Conservation (phyloP, 805 yeast genomes). For the Ogataea thermomethanolica region DNA sequence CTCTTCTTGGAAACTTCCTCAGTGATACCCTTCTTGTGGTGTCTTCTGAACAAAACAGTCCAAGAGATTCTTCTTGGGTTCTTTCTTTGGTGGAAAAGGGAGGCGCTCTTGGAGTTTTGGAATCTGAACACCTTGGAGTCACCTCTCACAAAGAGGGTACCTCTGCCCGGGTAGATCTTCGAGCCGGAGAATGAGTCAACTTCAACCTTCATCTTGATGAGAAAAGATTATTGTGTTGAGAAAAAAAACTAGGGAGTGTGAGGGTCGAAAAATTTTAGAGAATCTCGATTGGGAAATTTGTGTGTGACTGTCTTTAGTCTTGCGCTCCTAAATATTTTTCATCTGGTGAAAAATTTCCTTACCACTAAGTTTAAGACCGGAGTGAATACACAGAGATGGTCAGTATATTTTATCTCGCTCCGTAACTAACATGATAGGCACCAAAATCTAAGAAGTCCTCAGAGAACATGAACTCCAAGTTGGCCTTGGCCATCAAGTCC, state of each 20-base stretch:
- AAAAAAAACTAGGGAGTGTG: slow-evolving; percentile 6
- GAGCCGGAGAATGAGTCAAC: slow-evolving; percentile 99
- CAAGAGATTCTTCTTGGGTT: slow-evolving; percentile 99
- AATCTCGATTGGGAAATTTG: not conserved
- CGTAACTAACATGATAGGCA: slow-evolving; percentile 69
- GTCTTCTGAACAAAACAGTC: slow-evolving; percentile 99
- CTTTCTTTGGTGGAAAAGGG: slow-evolving; percentile 99
- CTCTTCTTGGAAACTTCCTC: slow-evolving; percentile 98
- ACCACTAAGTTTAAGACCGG: slow-evolving; percentile 62
- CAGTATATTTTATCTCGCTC: slow-evolving; percentile 54
- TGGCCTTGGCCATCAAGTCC: slow-evolving; percentile 96
- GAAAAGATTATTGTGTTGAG: slow-evolving; percentile 13
- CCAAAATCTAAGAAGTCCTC: slow-evolving; percentile 86
- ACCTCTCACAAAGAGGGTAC: slow-evolving; percentile 98
- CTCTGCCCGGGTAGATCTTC: slow-evolving; percentile 99
- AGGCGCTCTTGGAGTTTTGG: slow-evolving; percentile 95
- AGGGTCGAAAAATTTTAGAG: slow-evolving; percentile 9
- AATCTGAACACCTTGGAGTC: slow-evolving; percentile 99
- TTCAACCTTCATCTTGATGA: slow-evolving; percentile 90
- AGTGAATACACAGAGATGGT: slow-evolving; percentile 99
- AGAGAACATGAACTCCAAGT: slow-evolving; percentile 96
- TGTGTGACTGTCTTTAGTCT: slow-evolving; percentile 7
- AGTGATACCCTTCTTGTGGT: slow-evolving; percentile 99
- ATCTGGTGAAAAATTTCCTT: slow-evolving; percentile 1
- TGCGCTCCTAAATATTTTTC: not conserved